Evolutionary conservation across 495 filamentous ascomycete species (phyloP).

Genomic region (Xylaria longipes): DNA sequence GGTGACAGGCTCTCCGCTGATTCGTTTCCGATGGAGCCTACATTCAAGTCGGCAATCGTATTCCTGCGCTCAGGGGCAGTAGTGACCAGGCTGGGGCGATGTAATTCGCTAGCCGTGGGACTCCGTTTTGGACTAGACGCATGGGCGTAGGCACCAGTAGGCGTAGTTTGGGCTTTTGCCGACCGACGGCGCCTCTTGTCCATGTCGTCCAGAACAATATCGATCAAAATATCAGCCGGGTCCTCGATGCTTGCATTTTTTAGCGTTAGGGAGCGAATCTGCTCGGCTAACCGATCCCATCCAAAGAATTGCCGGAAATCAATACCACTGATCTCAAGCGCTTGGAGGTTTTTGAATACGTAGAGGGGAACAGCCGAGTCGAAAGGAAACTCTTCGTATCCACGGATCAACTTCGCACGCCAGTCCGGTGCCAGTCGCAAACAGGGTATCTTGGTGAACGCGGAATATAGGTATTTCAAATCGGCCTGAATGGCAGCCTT

Average conservation of each 20-base stretch:
- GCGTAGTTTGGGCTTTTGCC: conserved; percentile 81
- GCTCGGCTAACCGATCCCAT: conserved; percentile 92
- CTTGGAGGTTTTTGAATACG: conserved; percentile 94
- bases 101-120: conserved; percentile 64
- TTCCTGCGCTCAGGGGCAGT: conserved; percentile 66
- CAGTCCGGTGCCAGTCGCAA: conserved; percentile 87
- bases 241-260: conserved; percentile 89
- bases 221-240: conserved; percentile 83
- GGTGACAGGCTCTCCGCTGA: conserved; percentile 40
- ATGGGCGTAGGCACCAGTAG: conserved; percentile 69
- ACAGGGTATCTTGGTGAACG: conserved; percentile 97
- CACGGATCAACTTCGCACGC: conserved; percentile 83
- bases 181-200: conserved; percentile 87
- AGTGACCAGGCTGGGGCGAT: conserved; percentile 65
- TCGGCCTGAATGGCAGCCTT: conserved; percentile 84
- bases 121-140: conserved; percentile 64
- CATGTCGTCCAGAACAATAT: conserved; percentile 95
- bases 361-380: conserved; percentile 95
- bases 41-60: conserved; percentile 50
- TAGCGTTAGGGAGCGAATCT: conserved; percentile 86
- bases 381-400: conserved; percentile 97
- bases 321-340: conserved; percentile 90
- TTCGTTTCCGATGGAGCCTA: conserved; percentile 55
- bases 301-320: conserved; percentile 97
- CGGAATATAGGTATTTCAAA: conserved; percentile 93